phyloP scores from a whole-genome alignment of 1,284 basidiomycete species.

The Trichosporon ovoides region DNA sequence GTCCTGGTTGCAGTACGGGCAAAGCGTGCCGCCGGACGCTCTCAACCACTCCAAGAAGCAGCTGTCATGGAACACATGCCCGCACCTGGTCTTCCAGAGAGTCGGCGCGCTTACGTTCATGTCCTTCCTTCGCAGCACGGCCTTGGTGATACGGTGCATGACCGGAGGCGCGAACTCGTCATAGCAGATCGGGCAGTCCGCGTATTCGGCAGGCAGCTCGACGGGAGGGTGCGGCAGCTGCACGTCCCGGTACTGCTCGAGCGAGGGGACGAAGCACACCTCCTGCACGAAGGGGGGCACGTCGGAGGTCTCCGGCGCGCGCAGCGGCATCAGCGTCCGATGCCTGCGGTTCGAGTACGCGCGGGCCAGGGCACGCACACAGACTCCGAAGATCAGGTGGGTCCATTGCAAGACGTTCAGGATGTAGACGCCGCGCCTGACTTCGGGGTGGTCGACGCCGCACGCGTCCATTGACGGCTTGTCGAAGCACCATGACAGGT shows the following conservation, averaged over 20 bases:
- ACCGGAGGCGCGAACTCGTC: background rate
- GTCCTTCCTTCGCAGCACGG: too few relatives aligned
- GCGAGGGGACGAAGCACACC: background rate
- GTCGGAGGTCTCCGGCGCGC: background rate
- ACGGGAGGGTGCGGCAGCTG: background rate
- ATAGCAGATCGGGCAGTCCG: background rate
- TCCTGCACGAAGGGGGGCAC: background rate
- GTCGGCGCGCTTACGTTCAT: background rate
- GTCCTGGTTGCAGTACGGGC: conserved; percentile 1
- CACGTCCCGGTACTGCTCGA: background rate
- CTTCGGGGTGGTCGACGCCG: background rate
- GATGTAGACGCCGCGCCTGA: background rate
- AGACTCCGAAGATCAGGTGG: background rate
- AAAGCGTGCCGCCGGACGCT: background rate
- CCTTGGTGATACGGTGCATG: background rate
- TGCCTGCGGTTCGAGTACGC: background rate
- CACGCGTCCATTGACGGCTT: background rate
- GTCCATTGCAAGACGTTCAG: background rate
- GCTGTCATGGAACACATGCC: background rate
- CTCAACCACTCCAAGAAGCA: background rate
- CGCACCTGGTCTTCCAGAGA: background rate
- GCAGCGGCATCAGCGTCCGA: background rate
- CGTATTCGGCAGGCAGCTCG: background rate
- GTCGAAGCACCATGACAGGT: background rate
- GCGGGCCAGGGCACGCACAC: background rate